Evolutionary conservation across 179 eudicot genomes (phyloP), one percentile per base, ranked within the genome.

Genomic region (Pouteria campechiana): DNA sequence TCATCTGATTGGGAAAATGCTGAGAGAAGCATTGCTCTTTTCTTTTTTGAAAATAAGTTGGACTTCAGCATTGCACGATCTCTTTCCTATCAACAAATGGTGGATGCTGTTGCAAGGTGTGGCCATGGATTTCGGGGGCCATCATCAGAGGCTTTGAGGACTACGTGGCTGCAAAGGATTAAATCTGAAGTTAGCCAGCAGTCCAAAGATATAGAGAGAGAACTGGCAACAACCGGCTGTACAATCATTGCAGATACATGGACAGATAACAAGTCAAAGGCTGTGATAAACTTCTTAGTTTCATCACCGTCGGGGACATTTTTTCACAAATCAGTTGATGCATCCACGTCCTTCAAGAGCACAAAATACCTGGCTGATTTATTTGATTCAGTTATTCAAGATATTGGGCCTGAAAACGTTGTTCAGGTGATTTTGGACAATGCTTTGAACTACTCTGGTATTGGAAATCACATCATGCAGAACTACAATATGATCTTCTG

Each of bases 311-410:
- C 92, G 1, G 62, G 90, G 60, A 79, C 93, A 37, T 86, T 76
- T 57, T 90, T 90, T 58, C 87, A 90, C 72, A 90, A 82, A 60
- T 86, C 98, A 0, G 90, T 82, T 1, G 98, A 90, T 37, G 87
- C 87, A 6, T 81, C 96, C 17, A 66, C 84, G 0, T 79, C 72
- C 59, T 82, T 67, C 61, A 90, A 79, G 71, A 86, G 69, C 52
- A 32, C 51, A 9, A 90, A 86, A 50, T 70, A 62, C 48, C 62
- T 86, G 36, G 72, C 78, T 36, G 96, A 90, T 65, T 50, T 83
- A 30, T 86, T 90, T 48, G 94, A 82, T 57, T 79, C 96, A 9
- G 78, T 87, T 20, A 75, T 90, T 55, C 88, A 79, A 63, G 82
- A 90, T 41, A 66, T 86, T 35, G 98, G 98, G 32, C 64, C 76